Evolutionary conservation across 1,139 yeast genomes (phyloP), one percentile per base, ranked within the genome.

Genomic region (Pichia inconspicua): DNA sequence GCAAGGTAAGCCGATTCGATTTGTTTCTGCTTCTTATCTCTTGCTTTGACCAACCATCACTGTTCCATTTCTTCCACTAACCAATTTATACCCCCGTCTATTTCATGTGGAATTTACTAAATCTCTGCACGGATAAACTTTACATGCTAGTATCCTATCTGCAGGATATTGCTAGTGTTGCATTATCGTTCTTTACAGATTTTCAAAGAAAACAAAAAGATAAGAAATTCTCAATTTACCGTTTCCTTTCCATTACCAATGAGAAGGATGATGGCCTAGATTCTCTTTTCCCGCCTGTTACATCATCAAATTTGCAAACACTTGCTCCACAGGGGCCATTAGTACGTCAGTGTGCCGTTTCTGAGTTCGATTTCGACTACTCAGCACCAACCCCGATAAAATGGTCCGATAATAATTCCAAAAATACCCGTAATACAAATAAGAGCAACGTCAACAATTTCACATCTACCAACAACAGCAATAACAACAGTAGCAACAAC

Each of bases 301-400:
- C 34, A 14, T 11, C 14, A 30, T 12, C 14, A 12, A 11, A n/a
- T 3, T 30, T 14, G n/a, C n/a, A 30, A 14, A 30, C 14, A 11
- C n/a, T 30, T 11, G 6, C 34, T 30, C 34, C 34, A 30, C 34
- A 30, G n/a, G 34, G n/a, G 6, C 34, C 34, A 25, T 19, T 27
- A n/a, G 25, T 50, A 6, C 45, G 46, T 44, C 45, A 58, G 14
- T 64, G 66, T 55, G 67, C 66, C 11, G 65, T 64, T 27, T 61
- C 58, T 41, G 64, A 62, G 31, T 61, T 52, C 40, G 64, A 63
- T 40, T 60, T 58, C 39, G 60, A 60, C 43, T 62, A 58, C 42
- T 48, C 55, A 2, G 49, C 53, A 31, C 45, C 58, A 10, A 61
- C 58, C 40, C 65, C 65, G 1, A 50, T 60, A 35, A 56, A 57